phyloP scores from a whole-genome alignment of 352 stramenopile species.

The Phytophthora boehmeriae region DNA sequence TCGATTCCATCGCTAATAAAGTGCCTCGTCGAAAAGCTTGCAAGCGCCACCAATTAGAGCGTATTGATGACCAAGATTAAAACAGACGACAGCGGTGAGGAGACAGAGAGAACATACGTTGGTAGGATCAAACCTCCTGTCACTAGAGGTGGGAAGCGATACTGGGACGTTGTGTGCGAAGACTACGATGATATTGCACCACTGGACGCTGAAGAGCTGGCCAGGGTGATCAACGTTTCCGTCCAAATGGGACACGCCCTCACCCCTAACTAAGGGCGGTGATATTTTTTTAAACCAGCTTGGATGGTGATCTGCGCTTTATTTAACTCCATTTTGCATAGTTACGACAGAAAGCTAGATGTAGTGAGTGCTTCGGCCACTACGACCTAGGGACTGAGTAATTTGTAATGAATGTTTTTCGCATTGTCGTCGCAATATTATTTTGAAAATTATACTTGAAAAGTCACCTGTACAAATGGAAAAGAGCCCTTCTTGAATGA shows the following conservation, averaged over 20 bases:
- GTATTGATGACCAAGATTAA: neutral
- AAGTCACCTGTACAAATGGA: too few relatives aligned
- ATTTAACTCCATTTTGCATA: too few relatives aligned
- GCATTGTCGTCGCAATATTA: too few relatives aligned
- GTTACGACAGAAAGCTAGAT: too few relatives aligned
- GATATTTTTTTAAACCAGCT: too few relatives aligned
- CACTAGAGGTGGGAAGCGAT: neutral
- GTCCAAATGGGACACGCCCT: slow-evolving; percentile 6
- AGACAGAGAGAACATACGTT: neutral
- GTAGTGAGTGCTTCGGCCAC: too few relatives aligned
- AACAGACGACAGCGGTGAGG: neutral
- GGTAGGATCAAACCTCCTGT: neutral
- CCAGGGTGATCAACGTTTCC: neutral
- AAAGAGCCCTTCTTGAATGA: too few relatives aligned
- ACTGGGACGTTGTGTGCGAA: neutral
- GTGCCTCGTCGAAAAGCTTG: neutral
- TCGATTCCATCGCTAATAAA: neutral
- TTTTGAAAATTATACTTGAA: too few relatives aligned
- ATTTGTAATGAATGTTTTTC: too few relatives aligned
- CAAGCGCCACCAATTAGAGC: slow-evolving; percentile 3
- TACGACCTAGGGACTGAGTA: too few relatives aligned
- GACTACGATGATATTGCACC: neutral
- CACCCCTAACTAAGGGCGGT: slow-evolving; percentile 23
- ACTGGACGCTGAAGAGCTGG: neutral
- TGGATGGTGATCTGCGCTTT: too few relatives aligned